These are phyloP conservation scores for Plasmodium knowlesi DNA, from an alignment of 169 alveolate genomes.

Conservation along the genomic window DNA sequence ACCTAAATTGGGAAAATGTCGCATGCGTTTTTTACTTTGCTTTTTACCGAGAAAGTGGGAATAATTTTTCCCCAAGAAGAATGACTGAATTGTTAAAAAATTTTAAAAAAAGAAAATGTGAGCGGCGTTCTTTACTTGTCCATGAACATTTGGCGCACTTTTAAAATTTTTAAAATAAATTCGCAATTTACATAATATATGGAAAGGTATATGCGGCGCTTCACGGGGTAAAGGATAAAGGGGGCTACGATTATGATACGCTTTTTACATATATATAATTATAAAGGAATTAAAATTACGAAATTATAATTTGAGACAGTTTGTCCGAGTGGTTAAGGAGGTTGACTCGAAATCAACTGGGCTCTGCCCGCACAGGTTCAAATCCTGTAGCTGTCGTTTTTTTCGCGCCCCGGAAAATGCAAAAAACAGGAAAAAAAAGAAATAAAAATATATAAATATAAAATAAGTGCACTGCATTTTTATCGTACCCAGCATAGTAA, in stretches of 20 bases:
- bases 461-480: background rate
- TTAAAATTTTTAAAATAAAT: too few species aligned
- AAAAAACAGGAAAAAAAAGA: background rate
- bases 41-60: background rate
- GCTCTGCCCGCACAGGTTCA: conserved; percentile 99
- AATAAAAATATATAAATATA: background rate
- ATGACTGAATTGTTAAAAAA: background rate
- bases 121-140: background rate
- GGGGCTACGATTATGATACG: background rate
- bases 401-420: background rate
- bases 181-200: background rate
- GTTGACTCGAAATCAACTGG: conserved; percentile 93
- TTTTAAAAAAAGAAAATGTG: too few species aligned
- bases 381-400: conserved; percentile 97
- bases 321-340: conserved; percentile 92
- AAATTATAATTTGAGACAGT: conserved; percentile 77
- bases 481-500: background rate
- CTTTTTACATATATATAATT: background rate
- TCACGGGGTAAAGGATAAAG: background rate
- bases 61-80: background rate
- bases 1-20: background rate
- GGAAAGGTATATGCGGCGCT: background rate
- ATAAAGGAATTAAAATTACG: background rate
- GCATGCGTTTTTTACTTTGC: background rate
- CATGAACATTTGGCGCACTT: background rate